Base-by-base conservation (phyloP, 352 stramenopile genomes). In the Discostella stelligera region DNA sequence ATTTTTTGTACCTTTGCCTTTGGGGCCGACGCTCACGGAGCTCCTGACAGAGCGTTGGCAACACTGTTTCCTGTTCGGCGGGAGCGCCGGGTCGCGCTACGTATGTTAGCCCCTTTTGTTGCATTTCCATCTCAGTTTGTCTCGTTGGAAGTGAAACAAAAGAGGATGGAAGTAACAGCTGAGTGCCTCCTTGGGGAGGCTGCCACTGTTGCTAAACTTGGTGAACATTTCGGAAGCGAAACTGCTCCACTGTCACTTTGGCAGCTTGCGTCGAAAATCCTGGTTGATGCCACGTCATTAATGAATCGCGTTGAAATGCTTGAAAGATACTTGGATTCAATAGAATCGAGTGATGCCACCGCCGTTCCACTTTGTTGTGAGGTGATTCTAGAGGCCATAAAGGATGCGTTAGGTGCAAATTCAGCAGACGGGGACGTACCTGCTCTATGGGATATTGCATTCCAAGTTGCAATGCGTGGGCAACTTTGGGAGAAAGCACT, bases 181-280 rank as follows among this genome's bases (percentile, higher is more conserved):
- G 71, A 84, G 55, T 90, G 85, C 67, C 64, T 93, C 6, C 68
- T 93, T 7, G 67, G 76, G 21, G 83, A 88, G 72, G 71, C 79
- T 56, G 73, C 65, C 16, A 21, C 41, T 59, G 49, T 73, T 48
- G 61, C 39, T 7, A 73, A 74, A 41, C 56, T 50, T 16, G 53
- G 46, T 66, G 16, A 48, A 54, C 44, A 54, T 61, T 30, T 2
- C n/a, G 49, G 4, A 53, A 41, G 8, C n/a, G 27, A 21, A 48
- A 80, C 63, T 21, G 48, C 20, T 27, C 50, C 48, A 14, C 18
- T 76, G 30, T 50, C 25, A 46, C 60, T 82, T 41, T 83, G 69
- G 76, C 30, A 56, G 27, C 25, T 83, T 21, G 76, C 76, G 46
- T 79, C 76, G 6, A 55, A 55, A 9, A 55, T 78, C 23, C 76